Base-by-base conservation (phyloP, 345 rosid species). In the Eucalyptus victrix region DNA sequence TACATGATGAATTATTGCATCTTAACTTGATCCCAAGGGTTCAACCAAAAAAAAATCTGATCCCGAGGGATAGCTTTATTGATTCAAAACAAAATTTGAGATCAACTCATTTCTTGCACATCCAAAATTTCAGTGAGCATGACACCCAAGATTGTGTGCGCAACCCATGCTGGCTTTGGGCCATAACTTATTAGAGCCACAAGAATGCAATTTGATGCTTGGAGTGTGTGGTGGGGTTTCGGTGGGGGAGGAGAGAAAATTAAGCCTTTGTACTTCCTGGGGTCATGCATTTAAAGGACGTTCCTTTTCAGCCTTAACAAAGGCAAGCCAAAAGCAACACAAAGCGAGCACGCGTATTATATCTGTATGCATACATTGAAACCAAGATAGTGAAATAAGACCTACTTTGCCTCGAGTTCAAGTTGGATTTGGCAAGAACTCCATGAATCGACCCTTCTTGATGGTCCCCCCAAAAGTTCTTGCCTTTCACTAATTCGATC, bases 231-330 rank as follows among this genome's bases (percentile, higher is more conserved):
- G 80, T 34, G 7, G 80, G 44, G 80, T 69, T 69, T 34, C 2
- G 44, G 80, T 56, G 26, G 45, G 83, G 28, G 45, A 72, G 83
- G 45, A 9, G 62, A 56, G 62, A 56, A 23, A 56, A 56, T 1
- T 56, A 4, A 56, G 62, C 62, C 62, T 56, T 56, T 56, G 30
- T 24, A 2, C 6, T 56, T 24, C 62, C 5, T 56, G 6, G 62
- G 62, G 62, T 56, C 30, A 56, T 56, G 1, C 62, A 6, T 56
- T 23, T 56, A 56, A 56, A 56, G 62, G 62, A 56, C 13, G 3
- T 56, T 56, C 30, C 62, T 56, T 56, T 56, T 56, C 62, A 56
- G 87, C 65, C 87, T 89, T 89, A 45, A 47, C 88, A 88, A 69
- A 88, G 89, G 69, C 65, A 40, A 88, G 23, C 67, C 6, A 49